Evolutionary conservation across 2,329 filamentous ascomycete genomes (phyloP), one percentile per base, ranked within the genome.

Genomic region (Alternaria incomplexa): DNA sequence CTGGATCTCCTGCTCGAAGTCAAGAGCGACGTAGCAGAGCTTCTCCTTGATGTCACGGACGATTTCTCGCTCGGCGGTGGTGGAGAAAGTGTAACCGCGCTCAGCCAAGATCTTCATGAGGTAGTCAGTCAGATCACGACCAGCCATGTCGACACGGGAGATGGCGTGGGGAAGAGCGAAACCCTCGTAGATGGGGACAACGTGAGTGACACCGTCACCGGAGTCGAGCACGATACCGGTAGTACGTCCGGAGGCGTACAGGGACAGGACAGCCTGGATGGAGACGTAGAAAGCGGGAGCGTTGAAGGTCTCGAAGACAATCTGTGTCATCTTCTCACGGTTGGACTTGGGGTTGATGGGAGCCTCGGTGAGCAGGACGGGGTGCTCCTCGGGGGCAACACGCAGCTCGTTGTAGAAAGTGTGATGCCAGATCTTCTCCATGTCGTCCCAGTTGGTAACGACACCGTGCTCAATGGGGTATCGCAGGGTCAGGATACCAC

Each of bases 361-460:
- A 79, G 96, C 96, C 89, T 99, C 96, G 78, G 96, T 99, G 84
- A 99, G 90, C 82, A 99, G 90, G 83, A 98, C 94, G 79, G 96
- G 96, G 90, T 99, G 96, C 91, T 99, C 96, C 90, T 99, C 96
- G 79, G 96, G 96, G 79, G 96, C 96, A 73, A 99, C 96, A 95
- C 96, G 95, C 82, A 99, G 90, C 89, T 99, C 96, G 88, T 99
- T 99, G 93, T 98, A 99, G 90, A 99, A 99, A 83, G 96, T 98
- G 93, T 99, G 96, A 86, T 99, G 96, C 96, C 96, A 99, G 80
- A 99, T 98, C 91, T 98, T 98, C 89, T 98, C 96, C 96, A 98
- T 98, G 85, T 98, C 96, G 85, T 99, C 96, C 96, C 96, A 99
- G 93, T 98, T 98, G 87, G 96, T 99, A 83, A 99, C 96, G 80